Conservation (phyloP, 2,329 filamentous ascomycete species). For the Colletotrichum higginsianum region DNA sequence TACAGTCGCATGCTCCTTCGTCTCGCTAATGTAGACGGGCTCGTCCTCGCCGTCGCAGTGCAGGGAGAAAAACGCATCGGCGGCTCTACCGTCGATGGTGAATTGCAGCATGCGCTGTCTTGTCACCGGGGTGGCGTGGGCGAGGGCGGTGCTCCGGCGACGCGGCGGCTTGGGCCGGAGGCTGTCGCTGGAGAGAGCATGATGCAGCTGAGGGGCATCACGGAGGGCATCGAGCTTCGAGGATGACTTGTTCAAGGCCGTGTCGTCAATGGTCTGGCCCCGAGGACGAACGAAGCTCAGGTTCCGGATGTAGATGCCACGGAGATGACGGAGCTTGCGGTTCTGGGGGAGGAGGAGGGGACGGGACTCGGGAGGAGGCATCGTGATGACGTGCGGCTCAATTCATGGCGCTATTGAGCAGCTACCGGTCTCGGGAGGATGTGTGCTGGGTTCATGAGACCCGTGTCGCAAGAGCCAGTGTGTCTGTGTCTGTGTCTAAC, state of each 20-base stretch:
- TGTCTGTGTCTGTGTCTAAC: too few relatives aligned
- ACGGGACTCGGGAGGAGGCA: slow-evolving; percentile 48
- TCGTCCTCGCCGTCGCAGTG: slow-evolving; percentile 77
- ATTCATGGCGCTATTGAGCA: slow-evolving; percentile 31
- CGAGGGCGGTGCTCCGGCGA: slow-evolving; percentile 65
- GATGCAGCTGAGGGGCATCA: slow-evolving; percentile 64
- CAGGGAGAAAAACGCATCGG: slow-evolving; percentile 91
- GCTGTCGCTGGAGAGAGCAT: slow-evolving; percentile 70
- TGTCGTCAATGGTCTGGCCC: slow-evolving; percentile 80
- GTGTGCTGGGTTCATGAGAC: not conserved
- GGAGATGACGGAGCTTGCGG: slow-evolving; percentile 88
- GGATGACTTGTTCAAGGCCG: slow-evolving; percentile 78
- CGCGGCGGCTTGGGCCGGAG: slow-evolving; percentile 60
- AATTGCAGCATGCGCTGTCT: slow-evolving; percentile 84
- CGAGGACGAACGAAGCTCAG: slow-evolving; percentile 75
- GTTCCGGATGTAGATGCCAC: slow-evolving; percentile 90
- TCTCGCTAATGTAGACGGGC: slow-evolving; percentile 92
- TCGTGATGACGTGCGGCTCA: slow-evolving; percentile 37
- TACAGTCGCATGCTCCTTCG: slow-evolving; percentile 81
- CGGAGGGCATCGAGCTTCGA: slow-evolving; percentile 73
- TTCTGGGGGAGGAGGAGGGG: slow-evolving; percentile 79
- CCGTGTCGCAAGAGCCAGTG: not conserved
- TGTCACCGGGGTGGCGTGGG: slow-evolving; percentile 60
- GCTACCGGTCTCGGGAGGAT: not conserved
- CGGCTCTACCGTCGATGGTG: slow-evolving; percentile 79